These are phyloP conservation scores for Fusarium annulatum DNA, from an alignment of 2,329 filamentous ascomycete genomes.

Conservation along the genomic window DNA sequence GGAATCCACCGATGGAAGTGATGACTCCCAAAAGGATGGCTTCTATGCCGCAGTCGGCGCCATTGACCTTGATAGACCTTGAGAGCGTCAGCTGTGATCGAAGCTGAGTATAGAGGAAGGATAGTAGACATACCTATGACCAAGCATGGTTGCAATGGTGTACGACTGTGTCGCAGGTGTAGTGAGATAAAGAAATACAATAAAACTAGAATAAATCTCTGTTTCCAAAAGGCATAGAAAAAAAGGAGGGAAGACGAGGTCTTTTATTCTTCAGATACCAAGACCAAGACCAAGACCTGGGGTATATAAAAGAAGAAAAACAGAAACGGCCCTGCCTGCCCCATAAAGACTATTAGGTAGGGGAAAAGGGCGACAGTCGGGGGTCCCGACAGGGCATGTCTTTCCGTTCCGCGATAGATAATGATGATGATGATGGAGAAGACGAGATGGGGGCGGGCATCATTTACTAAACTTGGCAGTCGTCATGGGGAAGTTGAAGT, in stretches of 20 bases:
- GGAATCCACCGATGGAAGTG: constrained; percentile 69
- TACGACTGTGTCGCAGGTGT: constrained; percentile 21
- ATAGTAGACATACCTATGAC: constrained; percentile 33
- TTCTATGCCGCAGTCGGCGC: constrained; percentile 55
- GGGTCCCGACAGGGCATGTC: constrained; percentile 18
- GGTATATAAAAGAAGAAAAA: constrained; percentile 1
- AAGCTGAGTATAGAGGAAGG: not conserved
- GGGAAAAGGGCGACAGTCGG: constrained; percentile 10
- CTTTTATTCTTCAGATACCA: constrained; percentile 30
- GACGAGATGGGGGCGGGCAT: constrained; percentile 15
- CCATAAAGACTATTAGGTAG: not conserved
- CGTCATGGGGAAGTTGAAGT: constrained; percentile 41
- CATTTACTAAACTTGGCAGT: constrained; percentile 43
- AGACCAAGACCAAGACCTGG: not conserved
- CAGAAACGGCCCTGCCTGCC: constrained; percentile 11
- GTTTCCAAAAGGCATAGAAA: constrained; percentile 1
- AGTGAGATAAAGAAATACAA: constrained; percentile 3
- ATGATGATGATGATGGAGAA: constrained; percentile 15
- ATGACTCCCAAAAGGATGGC: constrained; percentile 59
- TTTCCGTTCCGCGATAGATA: not conserved
- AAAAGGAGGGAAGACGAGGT: constrained; percentile 28
- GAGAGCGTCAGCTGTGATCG: not conserved
- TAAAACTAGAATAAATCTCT: constrained; percentile 19
- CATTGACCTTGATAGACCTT: constrained; percentile 58
- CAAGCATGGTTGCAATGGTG: constrained; percentile 36